Evolutionary conservation across 371 early-diverging fungal genomes (phyloP), one percentile per base, ranked within the genome.

Genomic region (Entomophthora muscae): DNA sequence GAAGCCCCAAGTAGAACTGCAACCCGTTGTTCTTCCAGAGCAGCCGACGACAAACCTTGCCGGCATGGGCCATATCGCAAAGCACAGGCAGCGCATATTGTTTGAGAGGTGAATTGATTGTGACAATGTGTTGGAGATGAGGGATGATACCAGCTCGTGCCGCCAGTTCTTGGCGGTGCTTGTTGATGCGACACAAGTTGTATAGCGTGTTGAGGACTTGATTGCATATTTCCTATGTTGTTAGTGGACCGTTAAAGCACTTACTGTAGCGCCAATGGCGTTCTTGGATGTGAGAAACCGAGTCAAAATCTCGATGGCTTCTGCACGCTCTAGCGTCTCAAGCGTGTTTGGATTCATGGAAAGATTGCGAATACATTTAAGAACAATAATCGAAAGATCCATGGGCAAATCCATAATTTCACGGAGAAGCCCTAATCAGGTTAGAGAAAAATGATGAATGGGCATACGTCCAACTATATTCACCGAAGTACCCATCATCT

Each of bases 41-140:
- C 30, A 73, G 63, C 24, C 73, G 67, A 10, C 80, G 68, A 57
- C 76, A 78, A 3, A 63, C 67, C 13, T 66, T 63, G 2, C 76
- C 74, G 12, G 76, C 76, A 61, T 83, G 81, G 0, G 75, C 76
- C 72, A 83, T 65, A 26, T 83, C 81, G 57, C 79, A 79, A 29
- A 83, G 64, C n/a, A 83, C 72, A 0, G 80, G 81, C 1, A 80
- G 61, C 1, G 83, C 80, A 53, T 81, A 77, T 63, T 79, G 76
- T 53, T 75, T 76, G 21, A 83, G 68, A 0, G 81, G 79, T 3
- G 71, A 71, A 13, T 70, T 69, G n/a, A 66, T 71, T 26, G 68
- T 65, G 12, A 77, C 74, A 62, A 78, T 69, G 5, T 70, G 67
- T 61, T 76, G 72, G 13, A 83, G 68, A 65, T 76, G 72, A 21